A percentile compares a stretch with the other conserved stretches of the same genome.
Evolutionary conservation across 805 yeast species (phyloP).

Genomic region (Sugiyamaella boreocaroliniensis): DNA sequence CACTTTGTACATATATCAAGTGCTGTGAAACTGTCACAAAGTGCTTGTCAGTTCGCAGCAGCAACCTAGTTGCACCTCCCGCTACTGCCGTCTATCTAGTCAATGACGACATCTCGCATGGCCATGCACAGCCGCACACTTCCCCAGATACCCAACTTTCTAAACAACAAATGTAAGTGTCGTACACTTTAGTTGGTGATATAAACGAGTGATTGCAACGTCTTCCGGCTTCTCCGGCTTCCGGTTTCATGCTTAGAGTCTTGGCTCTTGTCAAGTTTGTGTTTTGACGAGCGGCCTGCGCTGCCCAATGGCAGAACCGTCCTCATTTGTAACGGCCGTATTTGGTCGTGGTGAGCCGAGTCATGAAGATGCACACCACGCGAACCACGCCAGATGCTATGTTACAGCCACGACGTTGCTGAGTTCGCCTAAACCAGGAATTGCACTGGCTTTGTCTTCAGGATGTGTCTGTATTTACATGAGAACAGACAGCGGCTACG

Average conservation of each 20-base stretch:
- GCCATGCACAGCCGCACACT: too few relatives aligned
- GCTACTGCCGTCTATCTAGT: neutral
- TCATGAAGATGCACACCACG: neutral
- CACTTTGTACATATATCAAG: too few relatives aligned
- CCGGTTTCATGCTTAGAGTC: too few relatives aligned
- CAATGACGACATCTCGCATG: neutral
- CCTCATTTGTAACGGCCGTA: neutral
- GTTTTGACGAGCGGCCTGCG: neutral
- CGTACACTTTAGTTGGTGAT: too few relatives aligned
- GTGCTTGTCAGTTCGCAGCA: too few relatives aligned
- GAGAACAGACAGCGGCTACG: neutral
- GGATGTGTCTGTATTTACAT: neutral
- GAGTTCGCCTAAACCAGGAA: neutral
- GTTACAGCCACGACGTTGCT: neutral
- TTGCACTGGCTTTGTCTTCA: neutral
- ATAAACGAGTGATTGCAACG: too few relatives aligned
- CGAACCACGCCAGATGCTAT: neutral
- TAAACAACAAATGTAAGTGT: too few relatives aligned
- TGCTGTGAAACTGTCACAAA: too few relatives aligned
- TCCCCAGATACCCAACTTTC: neutral
- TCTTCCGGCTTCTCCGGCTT: too few relatives aligned
- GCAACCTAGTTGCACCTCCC: too few relatives aligned
- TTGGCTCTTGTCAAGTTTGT: too few relatives aligned
- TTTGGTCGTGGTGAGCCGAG: neutral
- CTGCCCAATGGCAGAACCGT: neutral